phyloP scores from a whole-genome alignment of 2,329 filamentous ascomycete genomes.

The Aspergillus bombycis region DNA sequence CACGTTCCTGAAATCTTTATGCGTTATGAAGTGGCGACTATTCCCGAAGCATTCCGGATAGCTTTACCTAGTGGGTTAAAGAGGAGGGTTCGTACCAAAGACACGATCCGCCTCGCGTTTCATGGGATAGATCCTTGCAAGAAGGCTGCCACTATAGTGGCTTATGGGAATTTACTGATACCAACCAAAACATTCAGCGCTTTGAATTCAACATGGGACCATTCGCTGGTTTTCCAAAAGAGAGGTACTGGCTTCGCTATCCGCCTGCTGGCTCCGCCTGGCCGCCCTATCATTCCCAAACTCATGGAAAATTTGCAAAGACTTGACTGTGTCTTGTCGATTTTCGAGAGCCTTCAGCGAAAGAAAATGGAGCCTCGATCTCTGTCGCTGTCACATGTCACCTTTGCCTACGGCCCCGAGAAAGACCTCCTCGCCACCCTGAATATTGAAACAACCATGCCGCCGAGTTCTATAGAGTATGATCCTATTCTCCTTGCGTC shows the following conservation, averaged over 20 bases:
- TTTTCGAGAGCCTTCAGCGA: slow-evolving; percentile 37
- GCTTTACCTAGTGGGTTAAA: slow-evolving; percentile 29
- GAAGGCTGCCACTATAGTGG: slow-evolving; percentile 39
- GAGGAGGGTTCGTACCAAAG: slow-evolving; percentile 33
- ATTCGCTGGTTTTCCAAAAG: slow-evolving; percentile 37
- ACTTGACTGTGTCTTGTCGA: slow-evolving; percentile 41
- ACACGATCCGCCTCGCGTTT: slow-evolving; percentile 42
- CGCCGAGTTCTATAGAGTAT: slow-evolving; percentile 19
- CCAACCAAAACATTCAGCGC: slow-evolving; percentile 30
- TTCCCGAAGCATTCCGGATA: slow-evolving; percentile 37
- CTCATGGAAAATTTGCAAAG: slow-evolving; percentile 43
- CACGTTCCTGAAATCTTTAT: slow-evolving; percentile 41
- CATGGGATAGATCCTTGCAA: slow-evolving; percentile 40
- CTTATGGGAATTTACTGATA: slow-evolving; percentile 36
- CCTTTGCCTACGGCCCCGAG: slow-evolving; percentile 38
- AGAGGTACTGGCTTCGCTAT: slow-evolving; percentile 41
- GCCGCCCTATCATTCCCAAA: slow-evolving; percentile 37
- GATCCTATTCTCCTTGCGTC: slow-evolving; percentile 28
- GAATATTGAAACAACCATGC: slow-evolving; percentile 32
- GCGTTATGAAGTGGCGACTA: slow-evolving; percentile 33
- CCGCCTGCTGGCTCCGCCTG: slow-evolving; percentile 40
- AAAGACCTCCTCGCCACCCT: slow-evolving; percentile 35
- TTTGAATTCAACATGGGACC: slow-evolving; percentile 33
- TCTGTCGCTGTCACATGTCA: slow-evolving; percentile 39
- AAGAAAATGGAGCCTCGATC: slow-evolving; percentile 36